phyloP scores from a whole-genome alignment of 495 filamentous ascomycete species.

The Chaetomium fimeti region DNA sequence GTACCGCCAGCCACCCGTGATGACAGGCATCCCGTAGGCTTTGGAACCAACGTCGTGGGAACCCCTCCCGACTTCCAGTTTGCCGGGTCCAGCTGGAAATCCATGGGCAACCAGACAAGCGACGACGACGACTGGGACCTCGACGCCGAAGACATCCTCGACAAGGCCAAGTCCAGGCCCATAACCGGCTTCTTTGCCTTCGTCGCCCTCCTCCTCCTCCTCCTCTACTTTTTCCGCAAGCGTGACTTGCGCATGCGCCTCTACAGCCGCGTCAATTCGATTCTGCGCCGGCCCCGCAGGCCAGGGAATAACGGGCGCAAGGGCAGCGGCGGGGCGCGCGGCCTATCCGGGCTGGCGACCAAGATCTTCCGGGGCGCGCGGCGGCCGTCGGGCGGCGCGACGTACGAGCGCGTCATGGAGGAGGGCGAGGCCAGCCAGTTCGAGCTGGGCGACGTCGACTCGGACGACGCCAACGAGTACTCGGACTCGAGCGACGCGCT shows the following conservation, averaged over 20 bases:
- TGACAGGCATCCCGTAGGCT: slow-evolving; percentile 71
- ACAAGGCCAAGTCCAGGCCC: slow-evolving; percentile 65
- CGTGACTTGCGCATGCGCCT: slow-evolving; percentile 69
- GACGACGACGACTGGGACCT: slow-evolving; percentile 62
- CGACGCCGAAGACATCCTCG: slow-evolving; percentile 62
- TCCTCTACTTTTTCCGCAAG: slow-evolving; percentile 56
- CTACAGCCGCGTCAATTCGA: slow-evolving; percentile 56
- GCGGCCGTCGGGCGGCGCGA: slow-evolving; percentile 34
- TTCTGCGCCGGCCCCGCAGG: slow-evolving; percentile 52
- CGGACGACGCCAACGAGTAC: slow-evolving; percentile 52
- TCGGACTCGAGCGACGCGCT: slow-evolving; percentile 52
- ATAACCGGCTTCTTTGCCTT: slow-evolving; percentile 73
- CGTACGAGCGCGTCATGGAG: slow-evolving; percentile 85
- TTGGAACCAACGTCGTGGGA: slow-evolving; percentile 70
- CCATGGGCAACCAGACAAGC: slow-evolving; percentile 35
- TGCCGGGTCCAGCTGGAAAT: slow-evolving; percentile 63
- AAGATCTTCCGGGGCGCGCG: slow-evolving; percentile 57
- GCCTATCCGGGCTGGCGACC: slow-evolving; percentile 54
- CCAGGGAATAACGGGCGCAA: slow-evolving; percentile 45
- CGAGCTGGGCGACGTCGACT: slow-evolving; percentile 66
- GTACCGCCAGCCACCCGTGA: slow-evolving; percentile 62
- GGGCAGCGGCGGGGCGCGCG: slow-evolving; percentile 51
- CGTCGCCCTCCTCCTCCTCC: slow-evolving; percentile 62
- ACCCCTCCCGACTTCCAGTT: slow-evolving; percentile 80
- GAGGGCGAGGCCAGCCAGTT: slow-evolving; percentile 67